Evolutionary conservation across 1,284 basidiomycete species (phyloP), one percentile per base, ranked within the genome.

Genomic region (Phenoliferia sp.): DNA sequence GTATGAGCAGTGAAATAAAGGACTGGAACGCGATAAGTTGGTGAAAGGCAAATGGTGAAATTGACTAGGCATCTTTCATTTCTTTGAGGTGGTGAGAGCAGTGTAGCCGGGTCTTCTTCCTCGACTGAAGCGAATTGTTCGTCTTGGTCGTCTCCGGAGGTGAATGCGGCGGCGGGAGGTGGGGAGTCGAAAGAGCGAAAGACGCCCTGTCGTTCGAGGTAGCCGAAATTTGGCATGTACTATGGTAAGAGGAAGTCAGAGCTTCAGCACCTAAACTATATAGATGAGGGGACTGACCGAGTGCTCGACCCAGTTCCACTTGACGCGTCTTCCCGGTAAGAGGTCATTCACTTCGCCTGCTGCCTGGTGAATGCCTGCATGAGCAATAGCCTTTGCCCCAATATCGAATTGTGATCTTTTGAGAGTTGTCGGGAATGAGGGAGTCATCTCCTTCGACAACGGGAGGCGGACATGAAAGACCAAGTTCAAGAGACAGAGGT

Each of bases 1-100:
- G 36, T 82, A 71, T 87, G 83, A 22, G 88, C 79, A 9, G 84
- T 83, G 78, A 92, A 91, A 79, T 90, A 92, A 74, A 92, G 88
- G 0, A 86, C 83, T 15, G 90, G 90, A 1, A 90, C 89, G 74
- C 83, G 85, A 76, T 87, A 92, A 0, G 88, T 87, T 7, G 86
- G 79, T 26, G 89, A 90, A 76, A 85, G 87, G 29, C 86, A 87
- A 56, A 92, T 81, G 64, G 84, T 87, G 78, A 91, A 86, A 34
- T 81, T 79, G 4, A 77, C 71, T 0, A 56, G 61, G 44, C 76
- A 57, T 6, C 31, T 15, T 22, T 59, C 52, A 16, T 29, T 22
- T 1, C 31, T 36, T 19, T 12, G 31, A 3, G 29, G 26, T 22
- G 35, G n/a, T 3, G 28, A n/a, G 9, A 17, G 22, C 2, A 54